Evolutionary conservation across 2,329 filamentous ascomycete species (phyloP).

Genomic region (Epichloe sylvatica): DNA sequence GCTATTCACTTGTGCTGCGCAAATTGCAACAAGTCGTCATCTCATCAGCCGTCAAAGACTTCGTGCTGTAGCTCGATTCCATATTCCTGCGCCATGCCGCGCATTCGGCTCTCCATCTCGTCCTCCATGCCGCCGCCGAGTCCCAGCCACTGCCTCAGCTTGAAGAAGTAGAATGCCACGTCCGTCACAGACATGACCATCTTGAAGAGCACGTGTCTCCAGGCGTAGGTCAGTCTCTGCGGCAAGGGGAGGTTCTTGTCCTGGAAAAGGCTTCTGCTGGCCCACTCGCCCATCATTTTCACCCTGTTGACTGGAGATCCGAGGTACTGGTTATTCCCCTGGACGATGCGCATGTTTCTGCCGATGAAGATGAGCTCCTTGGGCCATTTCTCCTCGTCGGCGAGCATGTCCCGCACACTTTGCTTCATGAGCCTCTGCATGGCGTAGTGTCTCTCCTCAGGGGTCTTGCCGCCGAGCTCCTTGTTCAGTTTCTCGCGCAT

Average conservation of each 20-base stretch:
- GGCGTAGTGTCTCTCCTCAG: slow-evolving; percentile 67
- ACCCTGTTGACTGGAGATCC: slow-evolving; percentile 82
- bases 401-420: slow-evolving; percentile 52
- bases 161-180: slow-evolving; percentile 69
- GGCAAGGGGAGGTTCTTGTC: slow-evolving; percentile 47
- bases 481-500: slow-evolving; percentile 51
- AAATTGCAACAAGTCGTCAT: neutral
- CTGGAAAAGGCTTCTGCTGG: slow-evolving; percentile 68
- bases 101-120: slow-evolving; percentile 80
- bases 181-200: slow-evolving; percentile 64
- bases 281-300: slow-evolving; percentile 90
- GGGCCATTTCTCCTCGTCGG: slow-evolving; percentile 78
- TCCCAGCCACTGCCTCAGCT: slow-evolving; percentile 62
- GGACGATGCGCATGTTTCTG: slow-evolving; percentile 81
- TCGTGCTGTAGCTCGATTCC: slow-evolving; percentile 82
- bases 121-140: slow-evolving; percentile 83
- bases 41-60: slow-evolving; percentile 63
- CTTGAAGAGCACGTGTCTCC: slow-evolving; percentile 70
- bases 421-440: slow-evolving; percentile 79
- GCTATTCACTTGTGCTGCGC: too few species aligned
- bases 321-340: slow-evolving; percentile 83
- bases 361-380: slow-evolving; percentile 87
- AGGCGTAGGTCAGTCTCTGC: slow-evolving; percentile 54
- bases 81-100: slow-evolving; percentile 74
- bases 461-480: slow-evolving; percentile 43